A percentile compares a stretch with the other conserved stretches of the same genome.
phyloP scores from a whole-genome alignment of 2,329 filamentous ascomycete genomes.

The Polytolypa hystricis region DNA sequence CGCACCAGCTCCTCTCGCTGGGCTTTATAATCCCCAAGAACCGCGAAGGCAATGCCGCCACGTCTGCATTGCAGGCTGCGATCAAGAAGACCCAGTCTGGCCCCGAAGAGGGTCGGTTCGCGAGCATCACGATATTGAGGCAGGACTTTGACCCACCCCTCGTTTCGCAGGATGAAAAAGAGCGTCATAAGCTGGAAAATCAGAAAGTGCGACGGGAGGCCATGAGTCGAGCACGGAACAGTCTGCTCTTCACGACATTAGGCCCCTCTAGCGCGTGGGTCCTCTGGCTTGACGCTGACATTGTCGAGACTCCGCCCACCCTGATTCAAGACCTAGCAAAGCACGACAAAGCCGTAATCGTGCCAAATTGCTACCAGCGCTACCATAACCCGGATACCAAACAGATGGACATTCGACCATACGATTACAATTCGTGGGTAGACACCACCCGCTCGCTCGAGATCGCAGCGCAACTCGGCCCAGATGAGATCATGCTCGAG shows the following conservation, averaged over 20 bases:
- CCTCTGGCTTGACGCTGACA: constrained; percentile 86
- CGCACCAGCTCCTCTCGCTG: constrained; percentile 86
- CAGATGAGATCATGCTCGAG: constrained; percentile 85
- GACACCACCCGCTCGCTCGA: constrained; percentile 71
- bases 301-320: constrained; percentile 72
- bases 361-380: constrained; percentile 90
- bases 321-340: constrained; percentile 85
- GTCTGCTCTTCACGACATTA: constrained; percentile 85
- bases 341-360: constrained; percentile 83
- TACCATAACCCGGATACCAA: constrained; percentile 64
- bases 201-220: constrained; percentile 77
- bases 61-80: constrained; percentile 68
- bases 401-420: constrained; percentile 64
- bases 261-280: constrained; percentile 91
- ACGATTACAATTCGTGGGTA: constrained; percentile 97
- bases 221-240: constrained; percentile 91
- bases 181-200: constrained; percentile 83
- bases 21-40: constrained; percentile 95
- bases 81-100: constrained; percentile 80
- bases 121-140: constrained; percentile 83
- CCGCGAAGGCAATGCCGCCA: constrained; percentile 80
- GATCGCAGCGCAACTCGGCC: constrained; percentile 67
- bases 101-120: constrained; percentile 70
- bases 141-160: constrained; percentile 87
- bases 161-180: constrained; percentile 68